phyloP scores from a whole-genome alignment of 2,329 filamentous ascomycete species.

The Didymella pinodella region DNA sequence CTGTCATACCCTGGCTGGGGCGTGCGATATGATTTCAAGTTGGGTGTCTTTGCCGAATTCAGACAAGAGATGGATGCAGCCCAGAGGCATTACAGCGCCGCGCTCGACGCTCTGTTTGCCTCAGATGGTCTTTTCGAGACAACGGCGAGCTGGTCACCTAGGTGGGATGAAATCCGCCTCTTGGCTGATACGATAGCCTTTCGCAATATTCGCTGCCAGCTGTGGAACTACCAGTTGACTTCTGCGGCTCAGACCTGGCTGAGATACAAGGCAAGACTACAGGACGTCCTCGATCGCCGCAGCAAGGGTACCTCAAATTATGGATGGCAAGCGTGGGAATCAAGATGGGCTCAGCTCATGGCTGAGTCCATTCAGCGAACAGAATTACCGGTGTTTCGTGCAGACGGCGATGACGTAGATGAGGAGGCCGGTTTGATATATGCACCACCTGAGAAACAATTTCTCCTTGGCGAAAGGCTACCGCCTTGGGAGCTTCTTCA shows the following conservation, averaged over 20 bases:
- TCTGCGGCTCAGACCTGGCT: conserved; percentile 83
- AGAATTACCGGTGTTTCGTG: conserved; percentile 56
- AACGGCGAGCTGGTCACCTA: conserved; percentile 86
- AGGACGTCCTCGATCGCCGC: conserved; percentile 79
- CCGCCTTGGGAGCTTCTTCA: conserved; percentile 67
- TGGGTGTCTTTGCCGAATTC: conserved; percentile 89
- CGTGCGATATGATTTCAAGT: conserved; percentile 92
- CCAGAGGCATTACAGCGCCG: conserved; percentile 83
- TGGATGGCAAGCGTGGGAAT: conserved; percentile 93
- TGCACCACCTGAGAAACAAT: conserved; percentile 60
- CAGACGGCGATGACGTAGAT: conserved; percentile 30
- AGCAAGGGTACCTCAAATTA: conserved; percentile 89
- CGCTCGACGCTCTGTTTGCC: conserved; percentile 83
- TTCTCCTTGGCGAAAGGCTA: conserved; percentile 58
- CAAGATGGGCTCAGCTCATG: conserved; percentile 72
- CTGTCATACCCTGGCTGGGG: conserved; percentile 90
- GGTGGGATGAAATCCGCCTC: conserved; percentile 92
- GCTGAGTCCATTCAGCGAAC: conserved; percentile 65
- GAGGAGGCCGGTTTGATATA: conserved; percentile 51
- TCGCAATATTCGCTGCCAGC: conserved; percentile 79
- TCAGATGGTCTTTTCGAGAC: conserved; percentile 82
- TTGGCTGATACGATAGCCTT: conserved; percentile 83
- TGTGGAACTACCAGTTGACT: conserved; percentile 82
- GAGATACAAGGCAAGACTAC: conserved; percentile 75
- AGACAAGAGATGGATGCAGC: conserved; percentile 91